Conservation (phyloP, 805 yeast genomes). For the Spathaspora arborariae region DNA sequence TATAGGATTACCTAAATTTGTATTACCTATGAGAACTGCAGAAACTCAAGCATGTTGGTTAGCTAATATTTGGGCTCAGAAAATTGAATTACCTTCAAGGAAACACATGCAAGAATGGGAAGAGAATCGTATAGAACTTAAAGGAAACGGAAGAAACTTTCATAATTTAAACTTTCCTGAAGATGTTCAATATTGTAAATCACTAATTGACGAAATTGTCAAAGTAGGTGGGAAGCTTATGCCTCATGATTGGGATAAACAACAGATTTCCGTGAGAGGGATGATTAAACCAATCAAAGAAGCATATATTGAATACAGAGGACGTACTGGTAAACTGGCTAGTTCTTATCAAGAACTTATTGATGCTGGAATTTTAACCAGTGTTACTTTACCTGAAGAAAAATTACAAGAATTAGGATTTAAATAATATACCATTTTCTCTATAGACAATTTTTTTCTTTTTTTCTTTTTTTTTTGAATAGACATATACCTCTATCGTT, state of each 20-base stretch:
- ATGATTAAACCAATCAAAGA: conserved; percentile 43
- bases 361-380: conserved; percentile 18
- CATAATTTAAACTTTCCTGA: conserved; percentile 47
- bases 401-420: conserved; percentile 2
- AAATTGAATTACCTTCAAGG: conserved; percentile 36
- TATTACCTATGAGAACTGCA: conserved; percentile 49
- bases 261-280: conserved; percentile 40
- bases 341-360: conserved; percentile 34
- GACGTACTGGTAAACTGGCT: conserved; percentile 37
- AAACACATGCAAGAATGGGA: conserved; percentile 33
- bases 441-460: too few species aligned
- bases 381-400: not conserved
- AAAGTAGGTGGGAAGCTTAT: conserved; percentile 41
- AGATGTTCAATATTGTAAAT: conserved; percentile 55
- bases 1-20: conserved; percentile 40
- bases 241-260: conserved; percentile 52
- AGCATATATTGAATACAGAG: conserved; percentile 37
- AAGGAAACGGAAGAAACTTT: conserved; percentile 20
- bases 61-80: conserved; percentile 41
- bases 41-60: conserved; percentile 46
- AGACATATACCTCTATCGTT: conserved; percentile 34
- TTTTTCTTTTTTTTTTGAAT: too few species aligned
- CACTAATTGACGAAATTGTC: conserved; percentile 21
- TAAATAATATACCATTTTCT: conserved; percentile 17
- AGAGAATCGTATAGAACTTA: conserved; percentile 19